Evolutionary conservation across 2,329 filamentous ascomycete genomes (phyloP).

Genomic region (Talaromyces amestolkiae): DNA sequence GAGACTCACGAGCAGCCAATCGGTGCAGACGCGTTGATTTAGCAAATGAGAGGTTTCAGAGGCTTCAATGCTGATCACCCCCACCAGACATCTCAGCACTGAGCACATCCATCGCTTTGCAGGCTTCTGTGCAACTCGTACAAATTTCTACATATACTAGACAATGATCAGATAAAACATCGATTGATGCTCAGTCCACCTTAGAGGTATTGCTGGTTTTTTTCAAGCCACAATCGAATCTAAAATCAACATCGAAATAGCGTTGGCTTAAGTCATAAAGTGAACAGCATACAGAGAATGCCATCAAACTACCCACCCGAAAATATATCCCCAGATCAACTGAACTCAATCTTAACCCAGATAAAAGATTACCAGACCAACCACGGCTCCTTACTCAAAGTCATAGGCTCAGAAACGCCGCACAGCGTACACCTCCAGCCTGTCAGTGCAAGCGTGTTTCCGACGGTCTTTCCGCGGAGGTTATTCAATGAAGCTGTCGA

Average conservation of each 20-base stretch:
- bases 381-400: constrained; percentile 43
- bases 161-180: no score
- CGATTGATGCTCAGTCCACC: no score
- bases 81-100: background rate
- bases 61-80: background rate
- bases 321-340: constrained; percentile 39
- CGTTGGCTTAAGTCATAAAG: background rate
- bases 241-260: background rate
- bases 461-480: constrained; percentile 34
- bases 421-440: constrained; percentile 31
- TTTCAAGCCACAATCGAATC: background rate
- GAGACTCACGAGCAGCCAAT: background rate
- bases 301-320: constrained; percentile 25
- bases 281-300: background rate
- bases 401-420: constrained; percentile 27
- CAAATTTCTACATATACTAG: no score
- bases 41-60: background rate
- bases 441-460: constrained; percentile 36
- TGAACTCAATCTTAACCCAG: constrained; percentile 28
- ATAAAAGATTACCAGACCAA: constrained; percentile 45
- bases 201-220: no score
- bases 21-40: background rate
- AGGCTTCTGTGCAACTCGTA: no score
- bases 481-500: constrained; percentile 43
- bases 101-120: background rate